Evolutionary conservation across 2,329 filamentous ascomycete species (phyloP).

Genomic region (Nannizzia gypsea): DNA sequence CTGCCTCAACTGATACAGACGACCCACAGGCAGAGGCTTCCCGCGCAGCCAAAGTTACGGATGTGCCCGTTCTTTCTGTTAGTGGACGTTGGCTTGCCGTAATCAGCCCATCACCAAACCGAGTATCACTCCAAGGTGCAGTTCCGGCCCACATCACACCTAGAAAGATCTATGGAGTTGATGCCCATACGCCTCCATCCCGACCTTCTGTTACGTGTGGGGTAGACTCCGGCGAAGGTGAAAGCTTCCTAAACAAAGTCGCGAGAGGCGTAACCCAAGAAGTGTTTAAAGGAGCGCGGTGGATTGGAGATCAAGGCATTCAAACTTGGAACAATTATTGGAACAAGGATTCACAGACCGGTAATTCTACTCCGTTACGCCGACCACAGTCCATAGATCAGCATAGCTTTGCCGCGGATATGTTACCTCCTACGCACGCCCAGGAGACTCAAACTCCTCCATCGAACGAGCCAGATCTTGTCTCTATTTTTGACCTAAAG

Average conservation of each 20-base stretch:
- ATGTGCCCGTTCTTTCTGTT: constrained; percentile 32
- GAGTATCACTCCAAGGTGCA: constrained; percentile 30
- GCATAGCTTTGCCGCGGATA: constrained; percentile 20
- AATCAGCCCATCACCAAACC: constrained; percentile 29
- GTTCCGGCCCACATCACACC: constrained; percentile 27
- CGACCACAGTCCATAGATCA: constrained; percentile 18
- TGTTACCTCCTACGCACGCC: constrained; percentile 38
- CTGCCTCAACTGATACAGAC: constrained; percentile 35
- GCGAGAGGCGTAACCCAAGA: constrained; percentile 41
- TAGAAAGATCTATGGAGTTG: constrained; percentile 30
- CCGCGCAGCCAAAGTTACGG: constrained; percentile 17
- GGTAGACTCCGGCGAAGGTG: constrained; percentile 37
- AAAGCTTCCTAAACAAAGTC: constrained; percentile 38
- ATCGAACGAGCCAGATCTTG: constrained; percentile 32
- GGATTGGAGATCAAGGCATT: constrained; percentile 39
- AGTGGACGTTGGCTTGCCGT: constrained; percentile 38
- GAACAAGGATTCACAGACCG: constrained; percentile 31
- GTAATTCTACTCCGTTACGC: constrained; percentile 19
- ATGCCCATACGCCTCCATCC: constrained; percentile 32
- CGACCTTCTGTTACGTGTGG: constrained; percentile 34
- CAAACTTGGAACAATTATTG: constrained; percentile 42
- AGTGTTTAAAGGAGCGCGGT: constrained; percentile 37
- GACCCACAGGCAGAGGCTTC: constrained; percentile 31
- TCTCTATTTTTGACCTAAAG: constrained; percentile 37
- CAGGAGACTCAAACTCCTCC: constrained; percentile 28